These are phyloP conservation scores for Fomitopsis palustris DNA, from an alignment of 1,284 basidiomycete species.

Conservation along the genomic window DNA sequence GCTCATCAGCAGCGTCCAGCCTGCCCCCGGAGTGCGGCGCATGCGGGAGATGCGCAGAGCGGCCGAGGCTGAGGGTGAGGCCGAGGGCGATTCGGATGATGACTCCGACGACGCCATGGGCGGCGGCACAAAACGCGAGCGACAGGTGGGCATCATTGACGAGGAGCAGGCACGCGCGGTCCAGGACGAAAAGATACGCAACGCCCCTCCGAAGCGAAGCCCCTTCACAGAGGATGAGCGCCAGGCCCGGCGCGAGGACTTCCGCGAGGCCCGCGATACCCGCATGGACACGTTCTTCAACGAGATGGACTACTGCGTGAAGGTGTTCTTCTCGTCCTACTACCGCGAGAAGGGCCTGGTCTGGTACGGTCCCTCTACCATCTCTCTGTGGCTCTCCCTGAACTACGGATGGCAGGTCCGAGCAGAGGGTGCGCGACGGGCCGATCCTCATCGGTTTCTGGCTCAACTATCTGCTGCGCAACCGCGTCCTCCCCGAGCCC, in stretches of 20 bases:
- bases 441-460: conserved; percentile 63
- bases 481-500: conserved; percentile 44
- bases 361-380: conserved; percentile 39
- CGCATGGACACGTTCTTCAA: conserved; percentile 48
- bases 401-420: conserved; percentile 31
- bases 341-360: conserved; percentile 60
- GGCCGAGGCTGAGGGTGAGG: conserved; percentile 32
- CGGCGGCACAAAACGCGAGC: conserved; percentile 1
- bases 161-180: conserved; percentile 14
- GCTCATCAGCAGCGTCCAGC: conserved; percentile 35
- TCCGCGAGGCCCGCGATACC: conserved; percentile 38
- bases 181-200: conserved; percentile 10
- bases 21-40: conserved; percentile 22
- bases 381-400: neutral
- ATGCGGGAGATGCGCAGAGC: conserved; percentile 25
- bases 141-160: conserved; percentile 10
- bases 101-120: conserved; percentile 9
- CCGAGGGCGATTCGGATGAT: conserved; percentile 26
- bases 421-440: conserved; percentile 30
- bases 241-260: conserved; percentile 30
- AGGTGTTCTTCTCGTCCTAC: conserved; percentile 63
- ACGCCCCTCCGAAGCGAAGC: neutral
- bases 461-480: conserved; percentile 56
- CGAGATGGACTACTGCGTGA: conserved; percentile 49
- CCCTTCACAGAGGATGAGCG: conserved; percentile 11